Evolutionary conservation across 495 filamentous ascomycete species (phyloP).

Genomic region (Xylaria venustula): DNA sequence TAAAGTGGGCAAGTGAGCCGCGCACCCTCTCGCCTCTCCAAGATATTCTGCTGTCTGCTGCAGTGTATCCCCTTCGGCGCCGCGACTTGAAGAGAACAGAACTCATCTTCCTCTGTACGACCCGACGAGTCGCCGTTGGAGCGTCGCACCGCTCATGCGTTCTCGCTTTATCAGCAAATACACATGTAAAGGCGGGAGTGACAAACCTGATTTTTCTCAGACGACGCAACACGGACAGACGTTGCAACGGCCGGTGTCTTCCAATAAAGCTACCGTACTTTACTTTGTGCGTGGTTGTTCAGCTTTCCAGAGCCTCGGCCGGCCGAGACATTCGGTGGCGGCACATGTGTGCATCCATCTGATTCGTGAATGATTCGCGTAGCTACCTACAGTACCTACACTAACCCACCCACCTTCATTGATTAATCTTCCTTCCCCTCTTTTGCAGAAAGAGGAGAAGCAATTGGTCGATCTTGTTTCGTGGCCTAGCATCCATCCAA

Average conservation of each 20-base stretch:
- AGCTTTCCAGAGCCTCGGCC: neutral
- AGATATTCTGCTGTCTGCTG: too few species aligned
- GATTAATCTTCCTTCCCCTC: neutral
- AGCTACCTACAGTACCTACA: neutral
- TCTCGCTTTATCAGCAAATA: neutral
- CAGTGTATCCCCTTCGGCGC: too few species aligned
- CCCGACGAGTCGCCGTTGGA: conserved; percentile 3
- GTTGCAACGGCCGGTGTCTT: neutral
- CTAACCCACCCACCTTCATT: neutral
- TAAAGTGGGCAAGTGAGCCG: too few species aligned
- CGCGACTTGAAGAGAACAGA: too few species aligned
- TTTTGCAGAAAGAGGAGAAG: neutral
- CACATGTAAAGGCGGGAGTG: neutral
- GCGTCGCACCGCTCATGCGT: conserved; percentile 2
- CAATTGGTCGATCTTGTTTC: neutral
- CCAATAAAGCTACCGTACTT: too few species aligned
- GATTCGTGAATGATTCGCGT: neutral
- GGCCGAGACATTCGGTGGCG: neutral
- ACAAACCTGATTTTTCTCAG: neutral
- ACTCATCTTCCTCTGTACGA: neutral
- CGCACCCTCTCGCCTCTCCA: too few species aligned
- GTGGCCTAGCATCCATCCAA: neutral
- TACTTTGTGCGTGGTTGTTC: neutral
- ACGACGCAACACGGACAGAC: neutral
- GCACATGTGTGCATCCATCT: neutral